Conservation (phyloP, 2,329 filamentous ascomycete genomes). For the Ceratocystis harringtonii region DNA sequence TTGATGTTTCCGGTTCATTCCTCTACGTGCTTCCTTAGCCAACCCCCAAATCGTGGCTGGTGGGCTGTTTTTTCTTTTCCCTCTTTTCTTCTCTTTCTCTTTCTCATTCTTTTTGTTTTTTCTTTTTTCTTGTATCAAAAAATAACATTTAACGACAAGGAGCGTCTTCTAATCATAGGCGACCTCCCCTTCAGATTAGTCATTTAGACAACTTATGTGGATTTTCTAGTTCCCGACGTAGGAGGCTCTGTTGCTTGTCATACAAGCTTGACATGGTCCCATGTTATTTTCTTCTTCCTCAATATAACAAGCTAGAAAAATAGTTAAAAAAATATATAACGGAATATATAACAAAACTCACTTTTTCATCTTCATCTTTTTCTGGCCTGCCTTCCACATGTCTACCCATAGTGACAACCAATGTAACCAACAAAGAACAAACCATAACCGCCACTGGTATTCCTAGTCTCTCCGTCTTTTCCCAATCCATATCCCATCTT, state of each 20-base stretch:
- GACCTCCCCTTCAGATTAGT: neutral
- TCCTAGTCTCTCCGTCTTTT: neutral
- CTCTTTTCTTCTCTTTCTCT: neutral
- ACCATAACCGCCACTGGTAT: neutral
- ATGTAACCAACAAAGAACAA: neutral
- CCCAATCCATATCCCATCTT: neutral
- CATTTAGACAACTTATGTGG: neutral
- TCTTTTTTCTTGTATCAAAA: neutral
- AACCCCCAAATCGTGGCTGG: neutral
- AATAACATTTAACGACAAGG: neutral
- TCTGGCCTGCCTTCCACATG: neutral
- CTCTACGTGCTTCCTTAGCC: neutral
- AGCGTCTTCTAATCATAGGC: neutral
- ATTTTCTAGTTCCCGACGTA: neutral
- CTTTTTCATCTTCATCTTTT: neutral
- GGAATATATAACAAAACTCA: constrained; percentile 6
- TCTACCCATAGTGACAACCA: neutral
- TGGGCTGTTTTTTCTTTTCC: neutral
- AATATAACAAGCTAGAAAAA: neutral
- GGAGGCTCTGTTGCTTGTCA: neutral
- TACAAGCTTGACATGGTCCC: neutral
- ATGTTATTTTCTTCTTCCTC: neutral
- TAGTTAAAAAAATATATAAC: constrained; percentile 5
- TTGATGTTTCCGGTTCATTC: neutral
- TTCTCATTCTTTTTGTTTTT: neutral